A percentile compares a stretch with the other conserved stretches of the same genome.
phyloP scores from a whole-genome alignment of 139 green algal genomes.

The Chlorella ohadii region DNA sequence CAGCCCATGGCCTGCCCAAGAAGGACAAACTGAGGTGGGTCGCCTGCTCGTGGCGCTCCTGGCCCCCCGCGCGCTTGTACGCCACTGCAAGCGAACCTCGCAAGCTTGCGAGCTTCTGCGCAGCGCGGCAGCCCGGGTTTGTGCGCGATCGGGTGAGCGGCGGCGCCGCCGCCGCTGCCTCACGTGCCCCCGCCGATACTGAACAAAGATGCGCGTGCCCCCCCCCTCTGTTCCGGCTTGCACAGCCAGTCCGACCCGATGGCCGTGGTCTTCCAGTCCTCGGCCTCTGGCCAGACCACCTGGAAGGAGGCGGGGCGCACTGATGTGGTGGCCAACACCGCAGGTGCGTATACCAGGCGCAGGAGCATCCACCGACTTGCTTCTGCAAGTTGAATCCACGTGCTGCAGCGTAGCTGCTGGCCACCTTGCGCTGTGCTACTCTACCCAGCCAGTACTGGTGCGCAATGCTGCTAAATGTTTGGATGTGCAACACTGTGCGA shows the following conservation, averaged over 20 bases:
- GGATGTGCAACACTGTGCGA: background rate
- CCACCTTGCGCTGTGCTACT: no score
- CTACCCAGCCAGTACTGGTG: no score
- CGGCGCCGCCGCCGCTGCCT: background rate
- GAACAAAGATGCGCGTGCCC: background rate
- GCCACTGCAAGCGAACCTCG: background rate
- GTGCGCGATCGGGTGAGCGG: background rate
- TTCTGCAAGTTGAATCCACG: no score
- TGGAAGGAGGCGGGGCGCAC: slow-evolving; percentile 17
- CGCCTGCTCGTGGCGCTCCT: background rate
- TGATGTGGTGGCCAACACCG: slow-evolving; percentile 6
- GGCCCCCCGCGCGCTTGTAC: background rate
- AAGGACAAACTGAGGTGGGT: slow-evolving; percentile 7
- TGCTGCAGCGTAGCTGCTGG: no score
- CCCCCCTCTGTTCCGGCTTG: background rate
- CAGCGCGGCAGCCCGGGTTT: background rate
- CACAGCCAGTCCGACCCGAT: slow-evolving; percentile 28
- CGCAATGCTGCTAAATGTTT: background rate
- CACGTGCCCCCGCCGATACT: background rate
- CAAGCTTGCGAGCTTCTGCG: background rate
- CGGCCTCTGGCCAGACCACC: background rate
- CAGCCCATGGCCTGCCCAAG: background rate
- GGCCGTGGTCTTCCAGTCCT: background rate
- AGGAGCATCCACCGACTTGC: no score
- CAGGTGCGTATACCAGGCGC: background rate